Conservation (phyloP, 192 early-diverging fungal genomes). For the Paraglomus occultum region DNA sequence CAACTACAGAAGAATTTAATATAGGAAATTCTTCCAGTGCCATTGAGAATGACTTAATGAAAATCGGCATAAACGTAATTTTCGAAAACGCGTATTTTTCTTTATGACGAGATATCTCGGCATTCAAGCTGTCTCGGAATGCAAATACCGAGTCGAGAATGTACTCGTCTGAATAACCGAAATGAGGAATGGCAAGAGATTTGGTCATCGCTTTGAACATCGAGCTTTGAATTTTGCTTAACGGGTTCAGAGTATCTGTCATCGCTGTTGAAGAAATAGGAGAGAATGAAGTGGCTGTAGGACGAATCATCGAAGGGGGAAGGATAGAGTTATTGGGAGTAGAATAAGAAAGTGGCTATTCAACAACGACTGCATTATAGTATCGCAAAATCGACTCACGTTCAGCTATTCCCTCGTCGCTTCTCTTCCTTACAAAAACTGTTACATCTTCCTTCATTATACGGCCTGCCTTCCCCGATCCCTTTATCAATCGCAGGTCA, state of each 20-base stretch:
- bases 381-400: background rate
- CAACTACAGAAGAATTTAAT: constrained; percentile 71
- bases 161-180: constrained; percentile 92
- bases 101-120: constrained; percentile 48
- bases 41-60: constrained; percentile 86
- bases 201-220: constrained; percentile 98
- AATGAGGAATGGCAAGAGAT: constrained; percentile 90
- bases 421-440: constrained; percentile 38
- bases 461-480: constrained; percentile 81
- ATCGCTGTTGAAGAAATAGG: constrained; percentile 34
- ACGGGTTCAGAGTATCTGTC: constrained; percentile 58
- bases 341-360: background rate
- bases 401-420: constrained; percentile 1
- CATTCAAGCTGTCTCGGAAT: constrained; percentile 68
- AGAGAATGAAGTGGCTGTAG: constrained; percentile 31
- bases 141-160: constrained; percentile 65
- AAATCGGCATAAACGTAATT: constrained; percentile 93
- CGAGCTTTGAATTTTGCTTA: constrained; percentile 87
- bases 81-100: constrained; percentile 59
- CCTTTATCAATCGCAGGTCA: constrained; percentile 68
- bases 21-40: constrained; percentile 84
- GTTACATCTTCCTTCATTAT: constrained; percentile 93
- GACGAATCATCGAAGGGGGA: background rate
- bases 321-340: background rate
- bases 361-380: constrained; percentile 21